A percentile compares a stretch with the other conserved stretches of the same genome.
Conservation (phyloP, 208 protist species). For the Wallacemonas sp. region DNA sequence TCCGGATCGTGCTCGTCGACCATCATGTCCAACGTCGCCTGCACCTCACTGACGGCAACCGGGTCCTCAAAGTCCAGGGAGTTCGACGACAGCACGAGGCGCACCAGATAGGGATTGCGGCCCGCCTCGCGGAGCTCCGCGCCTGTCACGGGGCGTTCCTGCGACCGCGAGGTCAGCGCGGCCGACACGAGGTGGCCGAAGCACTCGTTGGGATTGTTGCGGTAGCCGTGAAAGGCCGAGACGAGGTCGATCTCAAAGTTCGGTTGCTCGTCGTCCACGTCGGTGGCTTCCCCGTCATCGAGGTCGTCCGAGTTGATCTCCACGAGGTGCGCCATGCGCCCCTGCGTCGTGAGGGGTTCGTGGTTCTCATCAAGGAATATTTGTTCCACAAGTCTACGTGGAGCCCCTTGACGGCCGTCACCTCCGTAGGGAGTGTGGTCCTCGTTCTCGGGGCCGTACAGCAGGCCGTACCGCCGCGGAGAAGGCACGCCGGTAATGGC, state of each 20-base stretch:
- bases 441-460: constrained; percentile 2
- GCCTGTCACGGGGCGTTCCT: constrained; percentile 52
- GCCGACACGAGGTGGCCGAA: constrained; percentile 81
- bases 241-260: constrained; percentile 66
- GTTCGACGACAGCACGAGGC: constrained; percentile 56
- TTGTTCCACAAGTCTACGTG: background rate
- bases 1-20: constrained; percentile 31
- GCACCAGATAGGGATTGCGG: constrained; percentile 69
- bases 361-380: background rate
- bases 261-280: constrained; percentile 30
- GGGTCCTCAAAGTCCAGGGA: constrained; percentile 53
- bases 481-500: background rate
- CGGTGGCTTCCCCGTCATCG: constrained; percentile 27
- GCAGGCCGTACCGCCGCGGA: background rate
- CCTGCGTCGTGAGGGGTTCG: constrained; percentile 12
- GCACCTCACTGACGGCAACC: constrained; percentile 52
- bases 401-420: background rate
- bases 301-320: constrained; percentile 28
- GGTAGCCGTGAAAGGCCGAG: constrained; percentile 66
- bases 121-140: constrained; percentile 60
- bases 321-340: constrained; percentile 2
- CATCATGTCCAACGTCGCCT: constrained; percentile 59
- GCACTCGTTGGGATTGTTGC: constrained; percentile 61
- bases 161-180: constrained; percentile 59
- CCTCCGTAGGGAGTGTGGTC: constrained; percentile 8